Conservation (phyloP, 768 basidiomycete species). For the Russula dissimulans region DNA sequence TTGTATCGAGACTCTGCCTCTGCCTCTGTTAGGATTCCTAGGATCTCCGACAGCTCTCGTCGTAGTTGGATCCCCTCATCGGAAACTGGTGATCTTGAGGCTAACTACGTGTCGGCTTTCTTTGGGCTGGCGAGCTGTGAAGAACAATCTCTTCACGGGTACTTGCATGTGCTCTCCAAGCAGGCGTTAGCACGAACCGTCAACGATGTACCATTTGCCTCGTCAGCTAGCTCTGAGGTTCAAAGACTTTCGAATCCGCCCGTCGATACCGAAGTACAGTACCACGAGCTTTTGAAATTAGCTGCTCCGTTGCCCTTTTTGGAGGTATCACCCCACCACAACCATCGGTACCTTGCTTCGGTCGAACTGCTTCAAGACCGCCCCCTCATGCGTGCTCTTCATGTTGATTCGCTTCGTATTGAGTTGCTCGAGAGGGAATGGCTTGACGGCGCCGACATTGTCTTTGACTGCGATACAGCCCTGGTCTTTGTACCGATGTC, state of each 20-base stretch:
- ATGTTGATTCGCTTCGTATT: slow-evolving; percentile 36
- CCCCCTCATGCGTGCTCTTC: slow-evolving; percentile 44
- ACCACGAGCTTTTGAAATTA: slow-evolving; percentile 1
- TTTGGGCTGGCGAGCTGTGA: background rate
- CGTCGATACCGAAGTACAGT: background rate
- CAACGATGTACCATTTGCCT: background rate
- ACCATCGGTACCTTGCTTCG: slow-evolving; percentile 63
- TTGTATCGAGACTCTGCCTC: background rate
- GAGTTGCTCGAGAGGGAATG: slow-evolving; percentile 56
- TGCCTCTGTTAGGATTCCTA: background rate
- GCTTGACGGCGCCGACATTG: slow-evolving; percentile 53
- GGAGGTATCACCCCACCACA: slow-evolving; percentile 22
- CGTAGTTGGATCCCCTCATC: background rate
- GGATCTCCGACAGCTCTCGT: background rate
- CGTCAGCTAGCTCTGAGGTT: background rate
- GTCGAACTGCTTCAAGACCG: slow-evolving; percentile 61
- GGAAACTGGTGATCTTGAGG: background rate
- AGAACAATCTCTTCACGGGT: slow-evolving; percentile 13
- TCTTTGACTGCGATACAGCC: slow-evolving; percentile 54
- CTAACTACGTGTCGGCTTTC: background rate
- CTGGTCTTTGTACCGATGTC: slow-evolving; percentile 41
- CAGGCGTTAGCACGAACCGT: slow-evolving; percentile 25
- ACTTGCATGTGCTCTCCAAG: slow-evolving; percentile 34
- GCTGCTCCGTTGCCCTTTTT: background rate
- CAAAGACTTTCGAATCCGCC: background rate